Evolutionary conservation across 371 early-diverging fungal species (phyloP).

Genomic region (Phascolomyces articulosus): DNA sequence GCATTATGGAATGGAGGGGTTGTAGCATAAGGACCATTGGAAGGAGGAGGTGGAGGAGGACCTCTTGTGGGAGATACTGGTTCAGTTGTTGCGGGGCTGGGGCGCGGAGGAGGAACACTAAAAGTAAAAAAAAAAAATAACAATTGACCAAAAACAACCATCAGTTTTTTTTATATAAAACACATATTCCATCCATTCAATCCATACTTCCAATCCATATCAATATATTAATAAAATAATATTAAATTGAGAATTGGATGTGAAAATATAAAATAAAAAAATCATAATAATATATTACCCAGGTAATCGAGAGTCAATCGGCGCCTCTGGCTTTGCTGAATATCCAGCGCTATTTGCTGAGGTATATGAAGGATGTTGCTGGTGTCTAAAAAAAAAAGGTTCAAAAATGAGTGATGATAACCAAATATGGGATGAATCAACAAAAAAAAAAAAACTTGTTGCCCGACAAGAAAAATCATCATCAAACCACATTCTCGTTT

Average conservation of each 20-base stretch:
- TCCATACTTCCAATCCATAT: no score
- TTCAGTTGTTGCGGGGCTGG: constrained; percentile 15
- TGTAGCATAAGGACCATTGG: neutral
- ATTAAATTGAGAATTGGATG: neutral
- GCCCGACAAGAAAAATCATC: no score
- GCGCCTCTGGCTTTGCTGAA: constrained; percentile 7
- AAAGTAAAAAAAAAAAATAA: neutral
- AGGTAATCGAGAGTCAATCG: constrained; percentile 4
- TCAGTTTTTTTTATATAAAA: no score
- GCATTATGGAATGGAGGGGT: constrained; percentile 1
- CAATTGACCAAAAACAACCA: no score
- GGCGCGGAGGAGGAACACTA: constrained; percentile 7
- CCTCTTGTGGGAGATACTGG: constrained; percentile 4
- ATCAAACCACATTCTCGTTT: no score
- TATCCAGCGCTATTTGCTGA: constrained; percentile 1
- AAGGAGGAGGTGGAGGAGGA: neutral
- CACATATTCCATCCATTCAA: no score
- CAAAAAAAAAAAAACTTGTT: neutral
- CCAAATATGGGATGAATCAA: neutral
- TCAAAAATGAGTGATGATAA: neutral
- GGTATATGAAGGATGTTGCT: constrained; percentile 2
- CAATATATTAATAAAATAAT: neutral
- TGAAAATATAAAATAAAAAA: neutral
- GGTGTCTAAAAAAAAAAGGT: constrained; percentile 3
- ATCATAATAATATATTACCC: neutral